Percentiles rank a stretch among this genome's conserved stretches.
These are phyloP conservation scores for Tetraselmis striata DNA, from an alignment of 139 green algal genomes.

Conservation along the genomic window DNA sequence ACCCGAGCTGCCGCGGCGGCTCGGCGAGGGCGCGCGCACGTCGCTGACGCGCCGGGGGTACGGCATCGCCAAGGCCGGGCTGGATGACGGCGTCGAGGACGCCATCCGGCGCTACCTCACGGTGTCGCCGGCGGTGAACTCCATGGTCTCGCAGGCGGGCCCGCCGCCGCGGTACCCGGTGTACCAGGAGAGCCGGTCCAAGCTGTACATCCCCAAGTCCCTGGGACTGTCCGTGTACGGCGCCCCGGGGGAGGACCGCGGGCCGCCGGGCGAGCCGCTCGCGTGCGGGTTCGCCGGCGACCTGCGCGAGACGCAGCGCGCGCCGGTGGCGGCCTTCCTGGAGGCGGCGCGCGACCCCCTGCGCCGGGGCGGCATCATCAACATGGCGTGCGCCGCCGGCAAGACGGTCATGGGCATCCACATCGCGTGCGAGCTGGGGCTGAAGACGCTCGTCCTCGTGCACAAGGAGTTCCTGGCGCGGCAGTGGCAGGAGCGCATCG, in stretches of 20 bases:
- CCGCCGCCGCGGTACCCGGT: neutral
- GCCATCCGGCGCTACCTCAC: neutral
- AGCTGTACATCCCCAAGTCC: constrained; percentile 12
- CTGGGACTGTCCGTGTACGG: constrained; percentile 12
- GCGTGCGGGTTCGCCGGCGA: neutral
- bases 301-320: constrained; percentile 9
- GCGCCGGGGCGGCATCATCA: constrained; percentile 18
- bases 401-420: constrained; percentile 23
- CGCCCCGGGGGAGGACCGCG: neutral
- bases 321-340: constrained; percentile 12
- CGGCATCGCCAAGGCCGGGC: neutral
- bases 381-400: constrained; percentile 11
- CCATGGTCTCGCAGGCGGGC: neutral
- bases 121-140: neutral
- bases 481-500: constrained; percentile 23
- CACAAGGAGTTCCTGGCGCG: constrained; percentile 27
- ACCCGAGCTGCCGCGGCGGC: neutral
- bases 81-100: neutral
- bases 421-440: neutral
- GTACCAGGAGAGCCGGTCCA: neutral
- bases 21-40: neutral
- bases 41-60: neutral
- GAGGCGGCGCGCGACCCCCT: constrained; percentile 11
- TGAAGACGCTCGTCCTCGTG: constrained; percentile 18
- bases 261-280: neutral